These are phyloP conservation scores for Hypoxylon sp. DNA, from an alignment of 2,329 filamentous ascomycete genomes.

Conservation along the genomic window DNA sequence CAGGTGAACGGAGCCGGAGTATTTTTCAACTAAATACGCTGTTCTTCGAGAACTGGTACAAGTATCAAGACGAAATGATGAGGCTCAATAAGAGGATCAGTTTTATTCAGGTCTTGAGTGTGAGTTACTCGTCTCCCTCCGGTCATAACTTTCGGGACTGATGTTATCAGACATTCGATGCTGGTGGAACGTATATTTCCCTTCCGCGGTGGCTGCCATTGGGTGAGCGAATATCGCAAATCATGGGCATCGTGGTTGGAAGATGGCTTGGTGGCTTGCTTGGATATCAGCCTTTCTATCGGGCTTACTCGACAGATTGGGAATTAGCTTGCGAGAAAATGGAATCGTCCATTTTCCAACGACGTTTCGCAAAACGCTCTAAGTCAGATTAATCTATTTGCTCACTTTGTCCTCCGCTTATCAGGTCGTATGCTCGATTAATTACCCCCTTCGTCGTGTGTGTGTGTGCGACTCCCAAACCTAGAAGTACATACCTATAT, in stretches of 20 bases:
- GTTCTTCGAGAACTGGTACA: slow-evolving; percentile 49
- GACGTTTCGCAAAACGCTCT: slow-evolving; percentile 25
- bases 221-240: neutral
- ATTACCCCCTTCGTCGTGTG: no score
- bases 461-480: no score
- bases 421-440: no score
- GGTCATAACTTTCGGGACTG: neutral
- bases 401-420: no score
- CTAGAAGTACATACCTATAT: no score
- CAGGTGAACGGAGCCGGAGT: neutral
- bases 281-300: slow-evolving; percentile 43
- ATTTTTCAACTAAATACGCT: slow-evolving; percentile 4
- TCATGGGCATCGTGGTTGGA: slow-evolving; percentile 30
- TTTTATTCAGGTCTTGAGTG: slow-evolving; percentile 41
- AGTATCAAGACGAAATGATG: slow-evolving; percentile 41
- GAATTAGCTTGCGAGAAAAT: slow-evolving; percentile 36
- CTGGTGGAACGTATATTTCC: slow-evolving; percentile 33
- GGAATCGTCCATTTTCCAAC: slow-evolving; percentile 33
- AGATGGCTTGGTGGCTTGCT: slow-evolving; percentile 42
- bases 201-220: slow-evolving; percentile 39
- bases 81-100: neutral
- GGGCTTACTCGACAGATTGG: slow-evolving; percentile 36
- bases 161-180: slow-evolving; percentile 37
- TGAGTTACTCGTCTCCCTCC: slow-evolving; percentile 10
- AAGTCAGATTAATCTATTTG: neutral